Conservation (phyloP, 129 eudicot species). For the Saposhnikovia divaricata region DNA sequence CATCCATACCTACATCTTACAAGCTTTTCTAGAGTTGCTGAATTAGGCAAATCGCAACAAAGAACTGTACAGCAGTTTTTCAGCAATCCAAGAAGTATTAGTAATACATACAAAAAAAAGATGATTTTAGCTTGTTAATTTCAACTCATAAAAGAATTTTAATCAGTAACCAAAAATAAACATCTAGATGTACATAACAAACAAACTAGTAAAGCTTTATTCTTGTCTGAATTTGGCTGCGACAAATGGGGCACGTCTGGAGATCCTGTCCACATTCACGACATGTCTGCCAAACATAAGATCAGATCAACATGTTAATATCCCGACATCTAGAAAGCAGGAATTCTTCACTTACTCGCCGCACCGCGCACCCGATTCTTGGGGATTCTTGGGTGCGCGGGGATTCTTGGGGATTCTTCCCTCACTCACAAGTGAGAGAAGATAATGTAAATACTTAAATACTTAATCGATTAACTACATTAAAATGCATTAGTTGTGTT, state of each 20-base stretch:
- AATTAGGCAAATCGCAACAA: not conserved
- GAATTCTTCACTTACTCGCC: too few species aligned
- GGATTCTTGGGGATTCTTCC: too few species aligned
- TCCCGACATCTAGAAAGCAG: too few species aligned
- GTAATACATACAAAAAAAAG: not conserved
- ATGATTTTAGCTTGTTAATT: not conserved
- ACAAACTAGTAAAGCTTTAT: conserved; percentile 66
- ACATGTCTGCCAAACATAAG: conserved; percentile 57
- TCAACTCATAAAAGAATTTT: conserved; percentile 9
- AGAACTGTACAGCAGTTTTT: conserved; percentile 1
- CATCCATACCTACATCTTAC: not conserved
- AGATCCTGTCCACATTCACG: conserved; percentile 74
- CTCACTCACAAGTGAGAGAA: too few species aligned
- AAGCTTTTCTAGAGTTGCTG: not conserved
- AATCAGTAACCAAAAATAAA: not conserved
- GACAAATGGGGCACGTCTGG: conserved; percentile 73
- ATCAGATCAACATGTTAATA: not conserved
- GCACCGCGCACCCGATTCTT: too few species aligned
- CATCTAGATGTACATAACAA: not conserved
- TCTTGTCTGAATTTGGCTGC: conserved; percentile 63
- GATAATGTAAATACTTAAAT: too few species aligned
- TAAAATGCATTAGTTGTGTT: too few species aligned
- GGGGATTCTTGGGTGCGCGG: too few species aligned
- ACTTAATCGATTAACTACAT: too few species aligned
- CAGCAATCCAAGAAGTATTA: not conserved